These are phyloP conservation scores for Boletellus deceptivus DNA, from an alignment of 1,284 basidiomycete species.

Conservation along the genomic window DNA sequence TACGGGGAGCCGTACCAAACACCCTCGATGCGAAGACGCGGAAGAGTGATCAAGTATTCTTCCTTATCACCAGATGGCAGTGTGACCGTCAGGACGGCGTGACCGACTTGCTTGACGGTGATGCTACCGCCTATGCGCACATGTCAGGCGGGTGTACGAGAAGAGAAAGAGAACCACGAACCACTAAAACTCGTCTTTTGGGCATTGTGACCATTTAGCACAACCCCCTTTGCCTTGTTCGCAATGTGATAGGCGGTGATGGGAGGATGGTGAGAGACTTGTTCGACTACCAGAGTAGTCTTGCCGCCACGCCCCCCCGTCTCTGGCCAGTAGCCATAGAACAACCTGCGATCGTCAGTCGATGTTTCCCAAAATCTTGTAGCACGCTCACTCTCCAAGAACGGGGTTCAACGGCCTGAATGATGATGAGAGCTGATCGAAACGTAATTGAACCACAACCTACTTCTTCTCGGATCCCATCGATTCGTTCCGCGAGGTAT, in stretches of 20 bases:
- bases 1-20: constrained; percentile 71
- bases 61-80: constrained; percentile 59
- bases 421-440: constrained; percentile 10
- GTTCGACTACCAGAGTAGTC: constrained; percentile 89
- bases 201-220: constrained; percentile 87
- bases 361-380: not conserved
- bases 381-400: constrained; percentile 76
- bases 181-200: constrained; percentile 95
- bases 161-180: constrained; percentile 34
- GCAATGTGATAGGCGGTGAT: constrained; percentile 85
- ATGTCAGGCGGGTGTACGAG: constrained; percentile 5
- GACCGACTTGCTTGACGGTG: constrained; percentile 94
- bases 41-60: constrained; percentile 90
- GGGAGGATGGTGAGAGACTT: constrained; percentile 94
- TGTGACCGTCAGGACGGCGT: constrained; percentile 79
- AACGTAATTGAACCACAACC: constrained; percentile 21
- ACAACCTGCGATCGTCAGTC: constrained; percentile 52
- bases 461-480: constrained; percentile 98
- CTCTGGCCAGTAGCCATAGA: constrained; percentile 92
- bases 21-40: constrained; percentile 67
- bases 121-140: constrained; percentile 55
- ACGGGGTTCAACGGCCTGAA: constrained; percentile 90
- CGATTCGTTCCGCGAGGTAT: constrained; percentile 89
- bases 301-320: constrained; percentile 71
- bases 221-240: constrained; percentile 80